Conservation (phyloP, 2,329 filamentous ascomycete species). For the Colletotrichum higginsianum region DNA sequence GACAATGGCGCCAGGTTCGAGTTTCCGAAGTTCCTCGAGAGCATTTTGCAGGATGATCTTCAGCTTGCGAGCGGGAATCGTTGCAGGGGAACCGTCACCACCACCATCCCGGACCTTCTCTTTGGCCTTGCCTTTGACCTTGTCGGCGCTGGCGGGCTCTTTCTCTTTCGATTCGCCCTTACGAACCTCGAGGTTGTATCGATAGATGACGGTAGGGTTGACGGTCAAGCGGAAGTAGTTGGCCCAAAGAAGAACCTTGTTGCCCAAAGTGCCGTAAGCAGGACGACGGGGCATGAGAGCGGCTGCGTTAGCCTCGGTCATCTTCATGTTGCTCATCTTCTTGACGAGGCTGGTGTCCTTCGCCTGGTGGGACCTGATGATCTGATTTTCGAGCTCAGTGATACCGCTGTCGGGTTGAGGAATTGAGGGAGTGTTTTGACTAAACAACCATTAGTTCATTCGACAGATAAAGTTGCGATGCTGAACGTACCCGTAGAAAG, state of each 20-base stretch:
- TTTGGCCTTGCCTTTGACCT: slow-evolving; percentile 42
- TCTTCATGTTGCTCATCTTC: slow-evolving; percentile 55
- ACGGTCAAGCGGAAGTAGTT: slow-evolving; percentile 67
- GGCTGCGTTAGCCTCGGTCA: slow-evolving; percentile 43
- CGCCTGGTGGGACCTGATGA: slow-evolving; percentile 51
- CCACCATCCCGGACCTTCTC: slow-evolving; percentile 28
- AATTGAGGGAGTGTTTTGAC: slow-evolving; percentile 25
- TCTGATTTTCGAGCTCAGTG: slow-evolving; percentile 57
- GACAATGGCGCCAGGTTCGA: slow-evolving; percentile 49
- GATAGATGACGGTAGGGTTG: slow-evolving; percentile 56
- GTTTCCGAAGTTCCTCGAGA: slow-evolving; percentile 53
- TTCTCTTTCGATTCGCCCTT: slow-evolving; percentile 38
- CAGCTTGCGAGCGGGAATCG: slow-evolving; percentile 61
- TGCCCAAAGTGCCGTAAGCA: slow-evolving; percentile 63
- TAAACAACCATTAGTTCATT: slow-evolving; percentile 13
- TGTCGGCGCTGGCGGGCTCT: slow-evolving; percentile 20
- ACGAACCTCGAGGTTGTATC: slow-evolving; percentile 61
- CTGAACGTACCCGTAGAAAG: slow-evolving; percentile 36
- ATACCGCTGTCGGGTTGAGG: slow-evolving; percentile 48
- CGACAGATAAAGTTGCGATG: slow-evolving; percentile 41
- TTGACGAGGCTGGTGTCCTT: slow-evolving; percentile 50
- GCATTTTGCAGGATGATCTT: slow-evolving; percentile 58
- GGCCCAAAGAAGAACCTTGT: slow-evolving; percentile 62
- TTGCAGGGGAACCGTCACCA: slow-evolving; percentile 42
- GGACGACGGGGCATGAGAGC: slow-evolving; percentile 60